phyloP scores from a whole-genome alignment of 805 yeast genomes.

The Saccharomycopsis synnaedendra region DNA sequence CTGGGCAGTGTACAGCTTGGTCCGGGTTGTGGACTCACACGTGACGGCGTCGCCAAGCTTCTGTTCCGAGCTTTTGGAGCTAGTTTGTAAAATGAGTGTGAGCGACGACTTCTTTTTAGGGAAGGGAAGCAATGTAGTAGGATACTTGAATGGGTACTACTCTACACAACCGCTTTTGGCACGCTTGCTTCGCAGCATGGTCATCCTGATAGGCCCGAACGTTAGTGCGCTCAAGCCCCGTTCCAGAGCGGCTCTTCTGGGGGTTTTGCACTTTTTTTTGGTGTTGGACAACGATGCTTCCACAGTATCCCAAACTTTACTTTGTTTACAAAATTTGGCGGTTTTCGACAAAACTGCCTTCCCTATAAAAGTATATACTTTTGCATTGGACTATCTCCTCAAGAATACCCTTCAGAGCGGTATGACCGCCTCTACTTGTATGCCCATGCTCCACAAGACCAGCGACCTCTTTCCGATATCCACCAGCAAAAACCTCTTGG shows the following conservation, averaged over 20 bases:
- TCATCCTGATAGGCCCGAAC: slow-evolving; percentile 50
- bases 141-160: slow-evolving; percentile 36
- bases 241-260: slow-evolving; percentile 25
- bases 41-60: slow-evolving; percentile 32
- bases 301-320: slow-evolving; percentile 27
- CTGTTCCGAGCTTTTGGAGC: slow-evolving; percentile 32
- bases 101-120: slow-evolving; percentile 41
- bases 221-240: slow-evolving; percentile 24
- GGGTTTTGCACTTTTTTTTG: slow-evolving; percentile 25
- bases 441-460: slow-evolving; percentile 27
- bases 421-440: neutral
- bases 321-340: slow-evolving; percentile 33
- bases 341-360: slow-evolving; percentile 34
- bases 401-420: slow-evolving; percentile 23
- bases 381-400: slow-evolving; percentile 23
- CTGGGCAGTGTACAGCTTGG: slow-evolving; percentile 54
- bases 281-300: slow-evolving; percentile 23
- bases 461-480: slow-evolving; percentile 36
- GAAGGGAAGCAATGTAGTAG: slow-evolving; percentile 31
- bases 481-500: slow-evolving; percentile 28
- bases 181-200: slow-evolving; percentile 31
- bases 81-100: slow-evolving; percentile 26
- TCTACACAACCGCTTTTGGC: slow-evolving; percentile 35
- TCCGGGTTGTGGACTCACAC: slow-evolving; percentile 45
- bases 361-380: slow-evolving; percentile 21